A percentile compares a stretch with the other conserved stretches of the same genome.
These are phyloP conservation scores for Pseudogymnoascus sp. DNA, from an alignment of 2,329 filamentous ascomycete genomes.

Conservation along the genomic window DNA sequence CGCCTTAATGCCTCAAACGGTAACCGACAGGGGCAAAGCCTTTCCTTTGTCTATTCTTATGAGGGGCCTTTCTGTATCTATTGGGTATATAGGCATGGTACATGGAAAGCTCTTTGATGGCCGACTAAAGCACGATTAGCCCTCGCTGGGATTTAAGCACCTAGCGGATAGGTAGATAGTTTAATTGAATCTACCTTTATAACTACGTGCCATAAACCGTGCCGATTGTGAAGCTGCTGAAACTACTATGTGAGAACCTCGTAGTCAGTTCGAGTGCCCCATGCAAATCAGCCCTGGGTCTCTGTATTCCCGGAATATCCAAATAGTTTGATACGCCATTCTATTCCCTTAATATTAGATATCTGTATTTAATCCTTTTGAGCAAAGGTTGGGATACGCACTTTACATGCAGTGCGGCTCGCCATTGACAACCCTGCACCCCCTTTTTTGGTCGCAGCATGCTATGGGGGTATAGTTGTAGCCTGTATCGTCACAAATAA, in stretches of 20 bases:
- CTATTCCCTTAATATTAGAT: background rate
- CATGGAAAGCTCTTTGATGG: background rate
- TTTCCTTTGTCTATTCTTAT: background rate
- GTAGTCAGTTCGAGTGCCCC: background rate
- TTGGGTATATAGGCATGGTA: background rate
- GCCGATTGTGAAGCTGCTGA: background rate
- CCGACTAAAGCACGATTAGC: too few species aligned
- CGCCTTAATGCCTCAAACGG: background rate
- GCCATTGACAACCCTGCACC: background rate
- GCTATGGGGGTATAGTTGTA: background rate
- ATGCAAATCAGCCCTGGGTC: background rate
- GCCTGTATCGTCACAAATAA: background rate
- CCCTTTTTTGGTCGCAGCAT: background rate
- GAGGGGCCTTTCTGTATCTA: background rate
- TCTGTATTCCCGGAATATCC: background rate
- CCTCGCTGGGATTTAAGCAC: background rate
- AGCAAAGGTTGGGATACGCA: background rate
- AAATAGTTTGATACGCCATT: background rate
- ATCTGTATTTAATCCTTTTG: background rate
- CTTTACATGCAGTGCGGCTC: background rate
- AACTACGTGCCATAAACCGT: background rate
- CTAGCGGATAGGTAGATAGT: background rate
- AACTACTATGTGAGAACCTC: background rate
- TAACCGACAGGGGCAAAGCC: background rate
- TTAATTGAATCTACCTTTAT: background rate